Evolutionary conservation across 73 alveolate genomes (phyloP), one percentile per base, ranked within the genome.

Genomic region (Paramecium tetraurelia): DNA sequence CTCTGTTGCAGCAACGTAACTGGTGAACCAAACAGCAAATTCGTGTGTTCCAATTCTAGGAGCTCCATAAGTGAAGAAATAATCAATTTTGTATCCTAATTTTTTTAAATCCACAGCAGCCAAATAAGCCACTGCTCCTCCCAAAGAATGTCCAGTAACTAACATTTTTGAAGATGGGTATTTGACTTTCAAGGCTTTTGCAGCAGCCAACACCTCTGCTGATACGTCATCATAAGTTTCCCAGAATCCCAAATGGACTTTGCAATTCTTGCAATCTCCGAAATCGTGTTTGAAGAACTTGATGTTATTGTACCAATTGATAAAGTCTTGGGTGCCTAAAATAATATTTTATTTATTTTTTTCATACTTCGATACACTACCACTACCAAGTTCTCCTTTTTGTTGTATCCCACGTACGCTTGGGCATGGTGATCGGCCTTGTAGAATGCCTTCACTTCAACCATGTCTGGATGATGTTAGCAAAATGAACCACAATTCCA

Each of bases 61-160:
- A n/a, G 86, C 68, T 22, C 94, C 94, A 70, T 70, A 89, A 18
- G 92, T 71, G 18, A 58, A 89, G 29, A 89, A 63, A n/a, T 89
- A 53, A 72, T 89, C 94, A 2, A 89, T 90, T 27, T 89, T 77
- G 16, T 31, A 70, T 21, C 86, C 94, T 33, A 70, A 63, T 20
- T 53, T 89, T 6, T 33, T 72, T 11, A 71, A 40, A 43, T 89
- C 92, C 0, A 89, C 80, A 44, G 94, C 75, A 4, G 90, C 84
- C 84, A 89, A 43, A 70, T 40, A 75, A n/a, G 94, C 94, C 2
- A 89, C 70, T 27, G 95, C 95, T 21, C 95, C 95, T 7, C 95
- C 95, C 21, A 92, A 58, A 12, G 93, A 83, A 84, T 92, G 95
- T 14, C 95, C 95, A 20, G 92, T 58, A 29, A 92, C 44, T 27